Evolutionary conservation across 2,329 filamentous ascomycete species (phyloP).

Genomic region (Kalmusia sp.): DNA sequence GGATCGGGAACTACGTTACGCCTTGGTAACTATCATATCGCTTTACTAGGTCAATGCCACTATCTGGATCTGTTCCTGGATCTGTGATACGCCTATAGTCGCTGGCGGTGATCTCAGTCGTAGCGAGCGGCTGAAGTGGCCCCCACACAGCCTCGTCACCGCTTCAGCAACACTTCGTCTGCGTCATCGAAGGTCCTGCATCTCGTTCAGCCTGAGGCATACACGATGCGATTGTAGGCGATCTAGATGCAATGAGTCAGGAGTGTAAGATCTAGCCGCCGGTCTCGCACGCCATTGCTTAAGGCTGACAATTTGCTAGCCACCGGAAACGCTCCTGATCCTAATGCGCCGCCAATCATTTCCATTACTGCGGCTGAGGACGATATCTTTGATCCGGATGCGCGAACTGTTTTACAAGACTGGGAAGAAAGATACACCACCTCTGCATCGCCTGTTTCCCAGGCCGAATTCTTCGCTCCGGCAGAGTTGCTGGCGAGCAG

Average conservation of each 20-base stretch:
- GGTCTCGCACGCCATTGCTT: background rate
- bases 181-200: background rate
- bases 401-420: background rate
- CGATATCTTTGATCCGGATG: background rate
- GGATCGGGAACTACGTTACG: too few species aligned
- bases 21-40: too few species aligned
- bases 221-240: background rate
- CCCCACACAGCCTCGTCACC: background rate
- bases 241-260: background rate
- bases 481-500: background rate
- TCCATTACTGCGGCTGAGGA: slow-evolving; percentile 3
- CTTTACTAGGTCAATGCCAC: too few species aligned
- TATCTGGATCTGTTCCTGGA: too few species aligned
- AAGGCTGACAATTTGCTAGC: background rate
- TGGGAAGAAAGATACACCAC: slow-evolving; percentile 5
- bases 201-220: background rate
- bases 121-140: slow-evolving; percentile 4
- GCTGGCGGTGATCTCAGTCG: background rate
- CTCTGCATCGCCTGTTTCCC: slow-evolving; percentile 3
- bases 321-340: background rate
- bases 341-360: background rate
- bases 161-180: background rate
- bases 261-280: background rate
- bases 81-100: too few species aligned
- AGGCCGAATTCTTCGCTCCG: slow-evolving; percentile 10